Percentiles rank a stretch among this genome's conserved stretches.
phyloP scores from a whole-genome alignment of 2,329 filamentous ascomycete genomes.

The Aspergillus udagawae region DNA sequence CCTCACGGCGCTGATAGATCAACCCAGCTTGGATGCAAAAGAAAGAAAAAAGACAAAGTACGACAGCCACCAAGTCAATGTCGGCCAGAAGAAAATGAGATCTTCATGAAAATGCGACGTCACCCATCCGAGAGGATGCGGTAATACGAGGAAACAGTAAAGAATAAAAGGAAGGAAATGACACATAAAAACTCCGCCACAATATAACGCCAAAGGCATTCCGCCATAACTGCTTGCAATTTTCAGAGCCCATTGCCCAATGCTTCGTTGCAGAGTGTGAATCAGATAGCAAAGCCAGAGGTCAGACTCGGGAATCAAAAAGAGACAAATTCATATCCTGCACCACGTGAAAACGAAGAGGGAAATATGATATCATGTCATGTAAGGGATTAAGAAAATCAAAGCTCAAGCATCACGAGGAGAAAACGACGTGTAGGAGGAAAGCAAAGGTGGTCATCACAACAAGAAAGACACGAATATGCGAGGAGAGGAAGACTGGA shows the following conservation, averaged over 20 bases:
- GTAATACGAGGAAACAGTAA: constrained; percentile 11
- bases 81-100: constrained; percentile 30
- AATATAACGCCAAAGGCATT: constrained; percentile 33
- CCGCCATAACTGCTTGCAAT: constrained; percentile 28
- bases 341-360: constrained; percentile 16
- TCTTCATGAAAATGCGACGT: constrained; percentile 34
- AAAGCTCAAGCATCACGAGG: constrained; percentile 1
- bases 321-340: constrained; percentile 20
- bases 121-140: constrained; percentile 15
- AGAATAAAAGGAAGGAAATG: constrained; percentile 9
- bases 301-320: constrained; percentile 18
- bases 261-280: constrained; percentile 27
- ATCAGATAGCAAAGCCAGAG: constrained; percentile 20
- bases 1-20: constrained; percentile 33
- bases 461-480: constrained; percentile 9
- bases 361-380: constrained; percentile 31
- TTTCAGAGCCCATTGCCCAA: constrained; percentile 32
- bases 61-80: constrained; percentile 28
- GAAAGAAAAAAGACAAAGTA: constrained; percentile 21
- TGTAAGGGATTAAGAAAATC: constrained; percentile 21
- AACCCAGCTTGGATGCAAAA: constrained; percentile 38
- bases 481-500: constrained; percentile 3
- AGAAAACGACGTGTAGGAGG: constrained; percentile 17
- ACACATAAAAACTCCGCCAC: constrained; percentile 19
- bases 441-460: constrained; percentile 21